Evolutionary conservation across 257 asterid species (phyloP), one percentile per base, ranked within the genome.

Genomic region (Dorcoceras hygrometricum): DNA sequence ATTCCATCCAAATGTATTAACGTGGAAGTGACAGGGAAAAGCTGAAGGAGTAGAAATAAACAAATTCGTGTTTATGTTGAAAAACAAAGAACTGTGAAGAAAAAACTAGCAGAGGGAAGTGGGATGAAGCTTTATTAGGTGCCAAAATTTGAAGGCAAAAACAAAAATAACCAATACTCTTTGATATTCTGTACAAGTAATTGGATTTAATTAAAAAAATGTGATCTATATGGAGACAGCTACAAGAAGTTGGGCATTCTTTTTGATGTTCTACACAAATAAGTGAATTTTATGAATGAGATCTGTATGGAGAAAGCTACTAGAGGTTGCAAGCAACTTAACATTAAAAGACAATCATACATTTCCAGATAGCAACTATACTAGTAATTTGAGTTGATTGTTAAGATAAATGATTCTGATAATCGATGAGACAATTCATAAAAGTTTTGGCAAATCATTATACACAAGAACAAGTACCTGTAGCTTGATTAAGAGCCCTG

Each of bases 401-500:
- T n/a, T 34, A 0, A 34, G 43, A 34, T 34, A 27, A 8, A 53
- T 32, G 48, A 16, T 50, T 5, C 3, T 54, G 43, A 57, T 22
- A 50, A 50, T 51, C 31, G 16, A 62, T 55, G 31, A 26, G 3
- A 48, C 28, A 23, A 54, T 14, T 36, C 10, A 2, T 58, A 32
- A 28, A 26, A 56, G 18, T 55, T 64, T 32, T 28, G n/a, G 48
- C 34, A 3, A 61, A 59, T 25, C 8, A 57, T 39, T 66, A 65
- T 24, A 31, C 19, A 39, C 32, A 20, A 67, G 22, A 62, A 31
- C 18, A 59, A 71, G 70, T 75, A 93, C 99, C 99, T 81, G 94
- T 73, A 65, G 99, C 99, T 78, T 94, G 99, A 80, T 94, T 94
- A 70, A 94, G 85, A 78, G 99, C 99, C 72, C 97, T 84, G 84